These are phyloP conservation scores for Adenanthera pavonina DNA, from an alignment of 306 rosid genomes.

Conservation along the genomic window DNA sequence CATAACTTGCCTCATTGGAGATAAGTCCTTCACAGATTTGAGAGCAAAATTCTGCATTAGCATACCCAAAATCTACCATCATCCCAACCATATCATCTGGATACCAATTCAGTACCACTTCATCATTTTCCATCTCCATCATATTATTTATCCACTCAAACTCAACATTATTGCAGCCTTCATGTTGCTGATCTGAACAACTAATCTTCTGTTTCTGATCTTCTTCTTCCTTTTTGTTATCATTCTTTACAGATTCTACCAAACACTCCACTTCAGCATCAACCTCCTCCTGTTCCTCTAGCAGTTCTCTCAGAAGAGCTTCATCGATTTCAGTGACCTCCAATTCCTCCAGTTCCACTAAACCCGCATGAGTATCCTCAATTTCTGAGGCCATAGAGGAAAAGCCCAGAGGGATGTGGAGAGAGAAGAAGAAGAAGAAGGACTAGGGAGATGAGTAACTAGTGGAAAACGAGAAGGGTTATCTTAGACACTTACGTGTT, in stretches of 20 bases:
- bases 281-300: conserved; percentile 50
- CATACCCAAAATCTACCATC: conserved; percentile 49
- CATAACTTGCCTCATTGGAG: conserved; percentile 43
- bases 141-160: conserved; percentile 43
- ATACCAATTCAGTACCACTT: conserved; percentile 51
- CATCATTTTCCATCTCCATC: conserved; percentile 42
- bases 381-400: conserved; percentile 47
- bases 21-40: conserved; percentile 38
- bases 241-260: conserved; percentile 20
- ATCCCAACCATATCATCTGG: conserved; percentile 43
- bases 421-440: not conserved
- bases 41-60: conserved; percentile 43
- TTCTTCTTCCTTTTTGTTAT: not conserved
- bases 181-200: conserved; percentile 27
- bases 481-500: not conserved
- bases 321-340: conserved; percentile 65
- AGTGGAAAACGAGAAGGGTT: conserved; percentile 9
- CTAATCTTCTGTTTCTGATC: not conserved
- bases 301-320: conserved; percentile 62
- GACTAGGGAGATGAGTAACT: not conserved
- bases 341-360: conserved; percentile 54
- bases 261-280: not conserved
- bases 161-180: conserved; percentile 21
- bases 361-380: conserved; percentile 38
- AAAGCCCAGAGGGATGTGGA: not conserved